Base-by-base conservation (phyloP, 2,329 filamentous ascomycete species). In the Didymella segeticola region DNA sequence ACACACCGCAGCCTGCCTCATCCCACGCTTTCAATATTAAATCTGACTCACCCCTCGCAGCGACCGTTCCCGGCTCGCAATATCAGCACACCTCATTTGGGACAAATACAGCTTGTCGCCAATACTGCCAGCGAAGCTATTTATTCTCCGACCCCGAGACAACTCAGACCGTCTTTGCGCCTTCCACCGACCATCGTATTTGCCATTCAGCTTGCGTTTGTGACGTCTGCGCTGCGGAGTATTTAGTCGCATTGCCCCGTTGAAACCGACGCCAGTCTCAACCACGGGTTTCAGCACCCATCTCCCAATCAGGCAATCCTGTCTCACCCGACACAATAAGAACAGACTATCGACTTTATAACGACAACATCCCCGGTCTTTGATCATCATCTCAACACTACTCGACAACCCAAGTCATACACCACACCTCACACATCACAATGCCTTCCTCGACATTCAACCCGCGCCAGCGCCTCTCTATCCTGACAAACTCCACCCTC, bases 401-500 rank as follows among this genome's bases (percentile, higher is more conserved):
- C 37, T 26, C 29, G 29, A 23, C 1, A 4, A 31, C 29, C 34
- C 29, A 22, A 5, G 5, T 9, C 23, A 9, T 23, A 27, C 29
- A 47, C 15, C 9, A 36, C 42, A n/a, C n/a, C n/a, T n/a, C n/a
- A n/a, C n/a, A n/a, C 34, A 30, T 31, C 52, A 70, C 41, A 38
- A 75, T 71, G 71, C 68, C 71, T 58, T 50, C 67, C 33, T 45
- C 67, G 46, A 57, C 60, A 22, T 61, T 62, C 61, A 70, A 69
- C 64, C 73, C 74, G 41, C 75, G 74, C 61, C 70, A 75, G 58
- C 73, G 73, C 66, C 75, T 77, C 57, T 75, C 73, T 43, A 71
- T 77, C 70, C 64, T 74, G 60, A 75, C 72, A 49, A 73, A 75
- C 67, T 68, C 71, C 19, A 72, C 71, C 1, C 73, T 77, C 45